Conservation (phyloP, 108 stramenopile genomes). For the Chaetoceros muelleri region DNA sequence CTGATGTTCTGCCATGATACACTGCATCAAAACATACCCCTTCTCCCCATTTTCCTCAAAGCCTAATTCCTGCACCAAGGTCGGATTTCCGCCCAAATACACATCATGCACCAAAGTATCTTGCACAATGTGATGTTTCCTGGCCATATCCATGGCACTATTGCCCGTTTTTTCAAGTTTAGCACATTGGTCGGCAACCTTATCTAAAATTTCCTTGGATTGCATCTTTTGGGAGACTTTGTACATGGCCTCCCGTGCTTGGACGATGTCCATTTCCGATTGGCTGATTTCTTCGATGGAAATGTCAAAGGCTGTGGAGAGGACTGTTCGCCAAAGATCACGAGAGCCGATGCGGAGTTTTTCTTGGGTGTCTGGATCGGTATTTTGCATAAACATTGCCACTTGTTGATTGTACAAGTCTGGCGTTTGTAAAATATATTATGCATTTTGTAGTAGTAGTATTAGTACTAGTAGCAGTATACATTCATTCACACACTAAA, state of each 20-base stretch:
- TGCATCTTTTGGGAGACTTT: conserved; percentile 63
- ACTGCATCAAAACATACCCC: conserved; percentile 78
- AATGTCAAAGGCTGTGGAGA: conserved; percentile 53
- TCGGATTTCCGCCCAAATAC: conserved; percentile 48
- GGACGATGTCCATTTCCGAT: conserved; percentile 54
- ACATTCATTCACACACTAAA: too few species aligned
- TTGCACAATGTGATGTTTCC: conserved; percentile 70
- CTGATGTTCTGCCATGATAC: conserved; percentile 77
- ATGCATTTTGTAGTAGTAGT: background rate
- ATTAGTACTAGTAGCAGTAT: background rate
- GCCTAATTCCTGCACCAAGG: conserved; percentile 56
- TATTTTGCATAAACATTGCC: conserved; percentile 22
- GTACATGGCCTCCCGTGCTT: conserved; percentile 77
- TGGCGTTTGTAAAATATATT: too few species aligned
- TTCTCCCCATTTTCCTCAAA: conserved; percentile 59
- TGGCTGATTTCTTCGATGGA: conserved; percentile 17
- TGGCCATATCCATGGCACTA: conserved; percentile 50
- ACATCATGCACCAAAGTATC: conserved; percentile 64
- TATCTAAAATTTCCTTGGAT: conserved; percentile 44
- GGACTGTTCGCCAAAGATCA: conserved; percentile 60
- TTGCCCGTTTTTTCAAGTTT: conserved; percentile 18
- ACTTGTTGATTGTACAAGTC: conserved; percentile 64
- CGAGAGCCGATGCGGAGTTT: conserved; percentile 33
- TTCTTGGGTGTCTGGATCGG: conserved; percentile 39
- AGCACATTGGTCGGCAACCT: conserved; percentile 36